These are phyloP conservation scores for Hysterium pulicare DNA, from an alignment of 2,329 filamentous ascomycete genomes.

Conservation along the genomic window DNA sequence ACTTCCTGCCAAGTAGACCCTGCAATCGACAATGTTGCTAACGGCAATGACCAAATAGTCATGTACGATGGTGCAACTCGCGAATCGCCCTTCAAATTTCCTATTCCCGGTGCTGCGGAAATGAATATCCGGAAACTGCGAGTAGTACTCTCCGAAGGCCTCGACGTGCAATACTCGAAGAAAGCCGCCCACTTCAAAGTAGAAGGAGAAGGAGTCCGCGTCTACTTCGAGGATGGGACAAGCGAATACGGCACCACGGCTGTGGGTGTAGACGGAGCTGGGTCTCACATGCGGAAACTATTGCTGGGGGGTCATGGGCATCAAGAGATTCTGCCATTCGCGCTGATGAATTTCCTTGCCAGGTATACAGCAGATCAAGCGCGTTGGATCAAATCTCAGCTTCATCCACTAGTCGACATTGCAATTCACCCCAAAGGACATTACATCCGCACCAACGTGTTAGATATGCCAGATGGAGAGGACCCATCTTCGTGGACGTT, in stretches of 20 bases:
- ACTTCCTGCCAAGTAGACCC: slow-evolving; percentile 33
- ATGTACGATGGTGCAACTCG: slow-evolving; percentile 35
- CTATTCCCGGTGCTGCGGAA: slow-evolving; percentile 30
- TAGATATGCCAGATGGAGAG: slow-evolving; percentile 29
- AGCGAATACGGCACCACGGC: slow-evolving; percentile 18
- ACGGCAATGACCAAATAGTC: slow-evolving; percentile 27
- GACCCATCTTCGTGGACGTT: slow-evolving; percentile 35
- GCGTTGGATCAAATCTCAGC: slow-evolving; percentile 22
- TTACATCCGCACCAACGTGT: slow-evolving; percentile 27
- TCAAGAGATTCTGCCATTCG: slow-evolving; percentile 16
- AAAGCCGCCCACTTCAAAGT: no score
- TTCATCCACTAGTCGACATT: slow-evolving; percentile 30
- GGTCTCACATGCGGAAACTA: slow-evolving; percentile 24
- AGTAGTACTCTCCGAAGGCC: slow-evolving; percentile 28
- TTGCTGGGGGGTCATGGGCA: no score
- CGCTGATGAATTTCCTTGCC: no score
- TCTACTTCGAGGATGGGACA: slow-evolving; percentile 23
- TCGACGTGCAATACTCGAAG: slow-evolving; percentile 39
- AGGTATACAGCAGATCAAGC: no score
- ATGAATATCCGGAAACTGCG: slow-evolving; percentile 39
- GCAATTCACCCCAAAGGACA: slow-evolving; percentile 30
- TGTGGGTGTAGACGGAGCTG: slow-evolving; percentile 26
- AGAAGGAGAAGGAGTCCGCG: slow-evolving; percentile 17
- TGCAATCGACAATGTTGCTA: slow-evolving; percentile 22
- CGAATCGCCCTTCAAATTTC: slow-evolving; percentile 32